Evolutionary conservation across 2,329 filamentous ascomycete species (phyloP).

Genomic region (Stylonectria norvegica): DNA sequence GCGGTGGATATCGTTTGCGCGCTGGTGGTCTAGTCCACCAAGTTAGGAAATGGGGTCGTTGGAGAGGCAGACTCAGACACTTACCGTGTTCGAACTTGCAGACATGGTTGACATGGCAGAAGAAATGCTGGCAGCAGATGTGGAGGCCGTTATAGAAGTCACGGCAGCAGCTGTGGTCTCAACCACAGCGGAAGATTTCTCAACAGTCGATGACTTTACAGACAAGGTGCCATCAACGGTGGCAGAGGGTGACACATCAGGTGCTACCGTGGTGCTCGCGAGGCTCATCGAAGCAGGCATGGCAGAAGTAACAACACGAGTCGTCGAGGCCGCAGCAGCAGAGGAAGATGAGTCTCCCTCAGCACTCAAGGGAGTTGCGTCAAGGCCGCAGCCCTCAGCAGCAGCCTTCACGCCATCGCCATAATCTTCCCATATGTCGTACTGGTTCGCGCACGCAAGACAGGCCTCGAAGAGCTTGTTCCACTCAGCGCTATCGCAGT

Average conservation of each 20-base stretch:
- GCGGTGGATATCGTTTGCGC: conserved; percentile 9
- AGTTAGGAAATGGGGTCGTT: too few relatives aligned
- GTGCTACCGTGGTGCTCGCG: neutral
- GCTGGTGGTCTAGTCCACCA: conserved; percentile 5
- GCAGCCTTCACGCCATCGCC: conserved; percentile 35
- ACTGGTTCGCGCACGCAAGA: conserved; percentile 41
- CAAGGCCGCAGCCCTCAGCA: conserved; percentile 35
- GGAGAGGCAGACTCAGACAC: too few relatives aligned
- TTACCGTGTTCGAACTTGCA: conserved; percentile 11
- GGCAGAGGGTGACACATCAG: neutral
- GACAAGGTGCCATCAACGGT: conserved; percentile 1
- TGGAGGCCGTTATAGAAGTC: too few relatives aligned
- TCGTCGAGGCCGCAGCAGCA: conserved; percentile 5
- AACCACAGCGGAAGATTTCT: conserved; percentile 2
- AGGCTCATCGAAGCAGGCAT: too few relatives aligned
- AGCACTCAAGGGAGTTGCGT: conserved; percentile 25
- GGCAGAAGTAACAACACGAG: conserved; percentile 1
- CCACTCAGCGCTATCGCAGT: conserved; percentile 38
- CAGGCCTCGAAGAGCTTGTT: conserved; percentile 40
- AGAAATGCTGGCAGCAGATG: neutral
- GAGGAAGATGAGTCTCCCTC: conserved; percentile 1
- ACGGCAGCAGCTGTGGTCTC: conserved; percentile 5
- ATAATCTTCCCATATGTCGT: conserved; percentile 45
- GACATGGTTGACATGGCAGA: conserved; percentile 2
- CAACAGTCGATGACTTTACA: too few relatives aligned